Percentiles rank a stretch among this genome's conserved stretches.
Conservation (phyloP, 148 eudicot species). For the Chenopodium formosanum region DNA sequence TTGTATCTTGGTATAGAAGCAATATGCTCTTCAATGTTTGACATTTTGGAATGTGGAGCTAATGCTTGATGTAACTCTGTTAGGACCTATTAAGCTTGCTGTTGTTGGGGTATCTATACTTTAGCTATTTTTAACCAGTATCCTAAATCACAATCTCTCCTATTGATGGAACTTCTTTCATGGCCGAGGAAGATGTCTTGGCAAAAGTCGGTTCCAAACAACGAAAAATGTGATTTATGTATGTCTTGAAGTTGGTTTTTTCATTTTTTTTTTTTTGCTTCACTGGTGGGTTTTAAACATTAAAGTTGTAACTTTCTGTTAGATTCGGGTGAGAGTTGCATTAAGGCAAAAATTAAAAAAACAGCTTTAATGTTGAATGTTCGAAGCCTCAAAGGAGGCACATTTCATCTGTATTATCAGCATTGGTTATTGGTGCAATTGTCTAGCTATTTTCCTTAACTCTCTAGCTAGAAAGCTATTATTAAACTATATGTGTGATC, state of each 20-base stretch:
- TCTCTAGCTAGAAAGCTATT: slow-evolving; percentile 46
- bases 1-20: no score
- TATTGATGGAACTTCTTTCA: no score
- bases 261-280: no score
- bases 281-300: background rate
- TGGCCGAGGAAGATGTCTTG: no score
- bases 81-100: slow-evolving; percentile 75
- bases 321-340: slow-evolving; percentile 27
- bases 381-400: slow-evolving; percentile 39
- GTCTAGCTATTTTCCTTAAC: slow-evolving; percentile 62
- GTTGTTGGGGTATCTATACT: slow-evolving; percentile 64
- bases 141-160: no score
- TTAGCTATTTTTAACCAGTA: no score
- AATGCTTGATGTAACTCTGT: background rate
- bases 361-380: slow-evolving; percentile 10
- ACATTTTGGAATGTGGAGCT: no score
- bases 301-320: background rate
- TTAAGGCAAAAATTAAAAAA: no score
- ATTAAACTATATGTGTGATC: slow-evolving; percentile 43
- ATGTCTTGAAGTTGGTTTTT: no score
- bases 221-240: no score
- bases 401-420: slow-evolving; percentile 73
- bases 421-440: slow-evolving; percentile 55
- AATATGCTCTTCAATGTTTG: no score
- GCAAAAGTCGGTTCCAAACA: no score